These are phyloP conservation scores for Anaeramoeba flamelloides DNA, from an alignment of 78 protist species.

Conservation along the genomic window DNA sequence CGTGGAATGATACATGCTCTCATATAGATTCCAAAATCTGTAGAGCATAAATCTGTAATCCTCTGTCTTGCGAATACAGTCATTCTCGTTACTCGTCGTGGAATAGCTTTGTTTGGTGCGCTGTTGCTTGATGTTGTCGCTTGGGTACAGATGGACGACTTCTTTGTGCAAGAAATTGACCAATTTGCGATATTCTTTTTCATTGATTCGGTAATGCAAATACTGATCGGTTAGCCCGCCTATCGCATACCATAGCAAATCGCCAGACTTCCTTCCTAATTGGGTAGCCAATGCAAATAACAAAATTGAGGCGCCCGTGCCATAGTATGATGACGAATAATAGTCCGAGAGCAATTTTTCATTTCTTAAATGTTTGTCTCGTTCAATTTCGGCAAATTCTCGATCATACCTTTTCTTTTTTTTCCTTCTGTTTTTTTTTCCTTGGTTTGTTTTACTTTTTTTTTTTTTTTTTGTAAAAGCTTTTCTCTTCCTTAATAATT, in stretches of 20 bases:
- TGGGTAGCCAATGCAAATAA: background rate
- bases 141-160: background rate
- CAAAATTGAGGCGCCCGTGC: background rate
- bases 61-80: background rate
- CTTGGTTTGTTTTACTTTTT: too few species aligned
- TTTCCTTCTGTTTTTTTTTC: too few species aligned
- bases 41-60: background rate
- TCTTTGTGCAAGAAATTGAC: background rate
- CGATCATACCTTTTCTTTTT: too few species aligned
- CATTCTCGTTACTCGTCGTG: background rate
- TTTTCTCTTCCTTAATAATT: too few species aligned
- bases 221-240: slow-evolving; percentile 16
- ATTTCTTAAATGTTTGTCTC: too few species aligned
- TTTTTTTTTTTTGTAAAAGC: too few species aligned
- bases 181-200: background rate
- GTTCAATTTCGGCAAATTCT: too few species aligned
- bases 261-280: background rate
- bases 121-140: background rate
- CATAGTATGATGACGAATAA: background rate
- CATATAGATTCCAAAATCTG: slow-evolving; percentile 12
- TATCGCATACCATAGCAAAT: slow-evolving; percentile 10
- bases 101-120: background rate
- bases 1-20: slow-evolving; percentile 8
- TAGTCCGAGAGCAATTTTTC: slow-evolving; percentile 2
- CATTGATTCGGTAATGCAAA: slow-evolving; percentile 2